Percentiles rank a stretch among this genome's conserved stretches.
Evolutionary conservation across 192 early-diverging fungal genomes (phyloP).

Genomic region (Coemansia sp.): DNA sequence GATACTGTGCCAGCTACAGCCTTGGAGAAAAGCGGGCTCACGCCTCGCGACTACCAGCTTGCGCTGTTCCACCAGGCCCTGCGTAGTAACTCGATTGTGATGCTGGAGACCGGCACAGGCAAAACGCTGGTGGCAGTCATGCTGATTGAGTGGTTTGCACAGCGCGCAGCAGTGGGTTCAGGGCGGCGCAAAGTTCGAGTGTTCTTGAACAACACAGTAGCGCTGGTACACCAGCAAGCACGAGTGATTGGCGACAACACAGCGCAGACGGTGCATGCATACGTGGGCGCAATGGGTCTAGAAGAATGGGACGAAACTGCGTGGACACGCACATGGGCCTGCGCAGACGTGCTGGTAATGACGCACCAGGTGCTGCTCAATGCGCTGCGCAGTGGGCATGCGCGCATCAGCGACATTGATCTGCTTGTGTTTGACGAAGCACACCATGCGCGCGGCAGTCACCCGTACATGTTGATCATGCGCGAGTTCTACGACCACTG

Average conservation of each 20-base stretch:
- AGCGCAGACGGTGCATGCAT: slow-evolving; percentile 56
- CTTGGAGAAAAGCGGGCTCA: slow-evolving; percentile 16
- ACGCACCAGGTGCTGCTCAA: slow-evolving; percentile 85
- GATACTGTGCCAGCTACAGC: too few relatives aligned
- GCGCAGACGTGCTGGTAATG: slow-evolving; percentile 75
- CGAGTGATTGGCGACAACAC: slow-evolving; percentile 71
- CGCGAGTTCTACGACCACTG: slow-evolving; percentile 71
- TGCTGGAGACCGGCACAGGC: slow-evolving; percentile 90
- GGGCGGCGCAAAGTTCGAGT: slow-evolving; percentile 45
- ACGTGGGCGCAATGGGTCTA: slow-evolving; percentile 66
- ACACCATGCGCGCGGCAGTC: slow-evolving; percentile 78
- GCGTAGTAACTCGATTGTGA: slow-evolving; percentile 75
- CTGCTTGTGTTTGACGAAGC: slow-evolving; percentile 95
- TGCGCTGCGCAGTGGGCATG: slow-evolving; percentile 66
- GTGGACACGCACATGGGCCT: slow-evolving; percentile 62
- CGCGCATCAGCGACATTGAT: slow-evolving; percentile 66
- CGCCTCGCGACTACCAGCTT: slow-evolving; percentile 76
- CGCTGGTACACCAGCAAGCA: slow-evolving; percentile 83
- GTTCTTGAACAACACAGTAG: slow-evolving; percentile 86
- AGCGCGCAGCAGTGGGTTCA: slow-evolving; percentile 13
- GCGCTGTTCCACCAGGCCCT: slow-evolving; percentile 69
- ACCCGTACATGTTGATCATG: slow-evolving; percentile 80
- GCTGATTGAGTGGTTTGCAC: slow-evolving; percentile 74
- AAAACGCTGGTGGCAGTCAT: slow-evolving; percentile 89
- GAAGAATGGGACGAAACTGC: slow-evolving; percentile 58